Conservation (phyloP, 1,284 basidiomycete genomes). For the Mrakiaceae sp. region DNA sequence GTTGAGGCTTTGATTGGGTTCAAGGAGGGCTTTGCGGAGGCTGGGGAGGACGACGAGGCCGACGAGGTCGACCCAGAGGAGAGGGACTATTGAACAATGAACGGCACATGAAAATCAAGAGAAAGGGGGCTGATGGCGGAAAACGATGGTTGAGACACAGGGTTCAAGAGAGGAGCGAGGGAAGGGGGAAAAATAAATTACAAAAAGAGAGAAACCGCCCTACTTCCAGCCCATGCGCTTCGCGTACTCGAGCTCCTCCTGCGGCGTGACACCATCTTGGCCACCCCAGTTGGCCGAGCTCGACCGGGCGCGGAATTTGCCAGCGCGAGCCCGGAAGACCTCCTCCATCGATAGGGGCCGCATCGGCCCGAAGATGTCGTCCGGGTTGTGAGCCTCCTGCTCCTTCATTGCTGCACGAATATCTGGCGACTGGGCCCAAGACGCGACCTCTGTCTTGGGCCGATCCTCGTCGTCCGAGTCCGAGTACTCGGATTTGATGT, state of each 20-base stretch:
- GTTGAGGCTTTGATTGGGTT: constrained; percentile 44
- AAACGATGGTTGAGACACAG: not conserved
- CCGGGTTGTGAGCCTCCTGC: constrained; percentile 77
- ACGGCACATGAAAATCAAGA: not conserved
- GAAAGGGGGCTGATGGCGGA: not conserved
- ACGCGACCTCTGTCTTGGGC: constrained; percentile 51
- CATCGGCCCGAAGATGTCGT: constrained; percentile 81
- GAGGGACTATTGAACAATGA: not conserved
- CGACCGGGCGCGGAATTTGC: constrained; percentile 66
- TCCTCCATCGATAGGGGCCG: constrained; percentile 67
- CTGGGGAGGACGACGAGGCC: constrained; percentile 19
- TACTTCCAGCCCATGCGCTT: constrained; percentile 71
- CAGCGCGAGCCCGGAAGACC: constrained; percentile 47
- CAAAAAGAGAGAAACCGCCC: not conserved
- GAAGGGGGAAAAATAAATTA: not conserved
- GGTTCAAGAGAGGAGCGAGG: not conserved
- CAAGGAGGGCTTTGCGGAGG: constrained; percentile 39
- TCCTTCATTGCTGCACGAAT: constrained; percentile 60
- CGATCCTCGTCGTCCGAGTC: constrained; percentile 83
- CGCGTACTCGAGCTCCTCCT: constrained; percentile 77
- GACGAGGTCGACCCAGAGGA: constrained; percentile 27
- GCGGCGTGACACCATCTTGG: constrained; percentile 63
- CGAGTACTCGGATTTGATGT: constrained; percentile 90
- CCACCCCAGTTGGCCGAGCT: constrained; percentile 91
- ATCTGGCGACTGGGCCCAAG: constrained; percentile 84